Conservation (phyloP, 2,329 filamentous ascomycete genomes). For the Fusarium albidum region DNA sequence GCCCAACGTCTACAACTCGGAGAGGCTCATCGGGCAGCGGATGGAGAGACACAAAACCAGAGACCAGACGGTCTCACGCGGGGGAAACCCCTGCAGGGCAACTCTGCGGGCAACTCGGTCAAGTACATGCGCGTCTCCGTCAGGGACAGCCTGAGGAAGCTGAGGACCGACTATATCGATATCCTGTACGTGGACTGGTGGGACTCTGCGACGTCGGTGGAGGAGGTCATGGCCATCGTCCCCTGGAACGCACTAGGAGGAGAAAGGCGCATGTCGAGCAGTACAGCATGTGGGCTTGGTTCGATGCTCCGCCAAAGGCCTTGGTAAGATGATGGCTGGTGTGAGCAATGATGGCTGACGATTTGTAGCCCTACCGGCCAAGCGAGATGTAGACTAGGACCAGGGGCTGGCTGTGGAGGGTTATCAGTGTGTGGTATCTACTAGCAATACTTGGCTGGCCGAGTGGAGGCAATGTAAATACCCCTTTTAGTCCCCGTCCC, state of each 20-base stretch:
- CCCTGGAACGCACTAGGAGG: constrained; percentile 39
- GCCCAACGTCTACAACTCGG: constrained; percentile 57
- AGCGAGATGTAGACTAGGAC: neutral
- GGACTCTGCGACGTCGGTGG: constrained; percentile 19
- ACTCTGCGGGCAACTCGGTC: constrained; percentile 50
- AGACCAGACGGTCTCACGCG: constrained; percentile 57
- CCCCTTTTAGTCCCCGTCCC: too few relatives aligned
- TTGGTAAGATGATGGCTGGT: neutral
- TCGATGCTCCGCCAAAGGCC: constrained; percentile 20
- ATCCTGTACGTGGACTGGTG: constrained; percentile 43
- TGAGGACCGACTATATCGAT: constrained; percentile 48
- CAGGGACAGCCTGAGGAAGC: constrained; percentile 50
- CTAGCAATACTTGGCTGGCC: too few relatives aligned
- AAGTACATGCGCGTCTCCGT: constrained; percentile 50
- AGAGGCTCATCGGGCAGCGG: constrained; percentile 62
- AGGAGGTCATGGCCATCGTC: constrained; percentile 55
- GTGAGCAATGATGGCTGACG: neutral
- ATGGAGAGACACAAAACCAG: constrained; percentile 53
- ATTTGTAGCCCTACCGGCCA: neutral
- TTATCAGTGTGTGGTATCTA: too few relatives aligned
- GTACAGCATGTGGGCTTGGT: constrained; percentile 19
- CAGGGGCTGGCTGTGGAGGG: too few relatives aligned
- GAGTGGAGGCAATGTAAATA: too few relatives aligned
- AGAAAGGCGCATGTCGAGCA: constrained; percentile 9
- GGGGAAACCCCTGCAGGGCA: constrained; percentile 33